Evolutionary conservation across 75 land plant genomes (phyloP).

Genomic region (Cupressus sempervirens): DNA sequence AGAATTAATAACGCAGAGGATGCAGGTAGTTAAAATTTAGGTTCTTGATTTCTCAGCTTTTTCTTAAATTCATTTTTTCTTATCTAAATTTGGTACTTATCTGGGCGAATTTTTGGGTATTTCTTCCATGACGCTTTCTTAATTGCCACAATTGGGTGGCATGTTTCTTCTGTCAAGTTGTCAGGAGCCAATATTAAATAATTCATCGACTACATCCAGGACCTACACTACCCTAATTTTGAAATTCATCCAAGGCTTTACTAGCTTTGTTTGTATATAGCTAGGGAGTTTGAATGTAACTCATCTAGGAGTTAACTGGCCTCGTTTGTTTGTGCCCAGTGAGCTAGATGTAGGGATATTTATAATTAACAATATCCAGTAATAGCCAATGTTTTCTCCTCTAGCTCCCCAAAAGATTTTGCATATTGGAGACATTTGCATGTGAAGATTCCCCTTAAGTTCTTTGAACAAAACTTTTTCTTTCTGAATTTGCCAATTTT

Average conservation of each 20-base stretch:
- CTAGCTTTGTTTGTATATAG: neutral
- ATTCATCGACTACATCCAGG: neutral
- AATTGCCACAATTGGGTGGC: too few species aligned
- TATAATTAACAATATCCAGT: neutral
- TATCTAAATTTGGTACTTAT: neutral
- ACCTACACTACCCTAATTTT: neutral
- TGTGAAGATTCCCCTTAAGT: neutral
- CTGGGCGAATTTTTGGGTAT: neutral
- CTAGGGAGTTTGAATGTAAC: neutral
- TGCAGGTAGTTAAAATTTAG: slow-evolving; percentile 32
- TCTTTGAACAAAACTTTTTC: neutral
- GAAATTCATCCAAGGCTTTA: neutral
- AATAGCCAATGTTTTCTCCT: neutral
- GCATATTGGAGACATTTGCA: neutral
- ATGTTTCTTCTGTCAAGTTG: neutral
- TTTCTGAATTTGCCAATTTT: neutral
- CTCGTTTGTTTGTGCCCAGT: neutral
- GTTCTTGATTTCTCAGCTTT: neutral
- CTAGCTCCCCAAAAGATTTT: neutral
- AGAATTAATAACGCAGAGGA: slow-evolving; percentile 79
- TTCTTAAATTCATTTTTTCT: neutral
- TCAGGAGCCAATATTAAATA: neutral
- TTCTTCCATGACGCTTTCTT: neutral
- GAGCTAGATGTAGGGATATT: neutral
- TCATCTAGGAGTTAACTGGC: neutral